Base-by-base conservation (phyloP, 2,329 filamentous ascomycete genomes). In the Penicillium sp. region DNA sequence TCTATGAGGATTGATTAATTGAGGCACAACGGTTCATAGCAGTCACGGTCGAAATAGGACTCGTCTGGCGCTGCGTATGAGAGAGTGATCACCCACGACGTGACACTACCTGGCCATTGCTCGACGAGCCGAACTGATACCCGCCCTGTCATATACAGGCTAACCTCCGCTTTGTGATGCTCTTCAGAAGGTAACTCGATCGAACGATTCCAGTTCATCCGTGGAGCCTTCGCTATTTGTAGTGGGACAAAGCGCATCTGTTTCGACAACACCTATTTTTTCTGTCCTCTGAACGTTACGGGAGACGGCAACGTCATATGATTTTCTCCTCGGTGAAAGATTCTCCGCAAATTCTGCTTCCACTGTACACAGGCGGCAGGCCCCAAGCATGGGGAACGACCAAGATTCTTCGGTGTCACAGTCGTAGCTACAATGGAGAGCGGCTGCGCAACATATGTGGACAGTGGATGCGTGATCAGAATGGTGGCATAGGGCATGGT, bases 1-100 rank as follows among this genome's bases (percentile, higher is more conserved):
- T 87, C 21, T 86, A 84, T 65, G 77, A 77, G 50, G 75, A 70
- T 58, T 74, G 59, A 71, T 56, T 7, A 29, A 21, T 21, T n/a
- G 38, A 45, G 11, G 15, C 35, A 5, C 5, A 41, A 15, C 15
- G 35, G 35, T 15, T 11, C 1, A 15, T 15, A 8, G 11, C 35
- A 41, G 8, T 15, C 35, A 6, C 11, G 35, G 35, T 41, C 11
- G 35, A 26, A 41, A 13, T 41, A 41, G 11, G 11, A 41, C 35
- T 41, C 11, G 11, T 41, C 35, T 41, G 35, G 35, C 15, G 35
- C 35, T 15, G 35, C 35, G 5, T 41, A 41, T 15, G 15, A 15
- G 13, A 11, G 35, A 41, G 15, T 41, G 35, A 15, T 26, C 35
- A 15, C 35, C 11, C 9, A 38, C 35, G 35, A 41, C 11, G 11